Evolutionary conservation across 768 basidiomycete genomes (phyloP), one percentile per base, ranked within the genome.

Genomic region (Naganishia antarctica): DNA sequence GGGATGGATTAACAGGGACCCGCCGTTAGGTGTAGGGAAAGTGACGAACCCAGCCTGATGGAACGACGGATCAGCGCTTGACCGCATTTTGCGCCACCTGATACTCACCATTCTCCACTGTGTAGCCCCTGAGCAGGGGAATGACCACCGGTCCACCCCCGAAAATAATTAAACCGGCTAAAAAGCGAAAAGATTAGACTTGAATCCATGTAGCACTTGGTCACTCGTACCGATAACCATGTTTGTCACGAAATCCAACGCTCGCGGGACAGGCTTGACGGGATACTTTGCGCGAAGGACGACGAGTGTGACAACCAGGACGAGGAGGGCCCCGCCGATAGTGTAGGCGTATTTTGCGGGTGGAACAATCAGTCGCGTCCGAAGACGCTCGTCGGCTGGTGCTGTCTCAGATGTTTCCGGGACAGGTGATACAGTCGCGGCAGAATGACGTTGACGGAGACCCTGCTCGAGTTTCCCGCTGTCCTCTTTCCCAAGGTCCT

Each of bases 101-200:
- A 21, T 16, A 57, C 53, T 57, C 23, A 57, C 53, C 53, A 57
- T 57, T 57, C 37, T 80, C 78, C 26, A 85, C 83, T 1, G 80
- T 80, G 68, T 85, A 85, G 59, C 79, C 80, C 29, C 81, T 76
- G 16, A 84, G 74, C 6, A 84, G 78, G 12, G 83, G 83, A 66
- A 84, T 81, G 34, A 84, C 83, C 11, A 84, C 84, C 1, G 84
- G 83, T 40, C 84, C 84, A 11, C 43, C 43, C 18, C 5, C 15
- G 7, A 7, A 37, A n/a, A 6, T n/a, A n/a, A n/a, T n/a, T n/a
- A n/a, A n/a, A n/a, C n/a, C n/a, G n/a, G n/a, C n/a, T n/a, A n/a
- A n/a, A n/a, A n/a, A n/a, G n/a, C n/a, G n/a, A n/a, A n/a, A n/a
- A n/a, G n/a, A n/a, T n/a, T n/a, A n/a, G n/a, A n/a, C n/a, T n/a